A percentile compares a stretch with the other conserved stretches of the same genome.
Evolutionary conservation across 441 rosid genomes (phyloP).

Genomic region (Gossypium lobatum): DNA sequence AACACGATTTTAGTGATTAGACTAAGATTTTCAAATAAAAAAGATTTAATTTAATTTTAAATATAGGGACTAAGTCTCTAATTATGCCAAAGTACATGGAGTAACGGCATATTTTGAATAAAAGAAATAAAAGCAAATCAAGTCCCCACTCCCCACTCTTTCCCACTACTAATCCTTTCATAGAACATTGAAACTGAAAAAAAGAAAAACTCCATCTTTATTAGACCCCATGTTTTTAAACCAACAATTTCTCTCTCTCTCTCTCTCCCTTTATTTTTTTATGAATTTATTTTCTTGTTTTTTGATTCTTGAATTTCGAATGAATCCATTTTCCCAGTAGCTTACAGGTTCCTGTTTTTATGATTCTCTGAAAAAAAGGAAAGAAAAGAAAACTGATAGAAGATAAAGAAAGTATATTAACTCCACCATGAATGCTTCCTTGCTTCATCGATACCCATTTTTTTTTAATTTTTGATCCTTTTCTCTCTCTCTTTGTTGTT

Average conservation of each 20-base stretch:
- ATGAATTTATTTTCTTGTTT: neutral
- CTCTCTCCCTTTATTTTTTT: neutral
- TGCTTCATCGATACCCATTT: conserved; percentile 42
- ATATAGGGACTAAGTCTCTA: no score
- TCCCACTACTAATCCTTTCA: neutral
- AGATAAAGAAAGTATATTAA: neutral
- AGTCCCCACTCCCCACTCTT: neutral
- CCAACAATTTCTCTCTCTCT: neutral
- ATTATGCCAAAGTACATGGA: no score
- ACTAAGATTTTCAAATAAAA: no score
- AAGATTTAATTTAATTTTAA: no score
- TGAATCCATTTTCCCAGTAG: neutral
- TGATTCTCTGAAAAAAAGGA: conserved; percentile 2
- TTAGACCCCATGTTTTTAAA: conserved; percentile 3
- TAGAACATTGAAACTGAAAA: neutral
- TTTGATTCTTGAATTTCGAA: conserved; percentile 10
- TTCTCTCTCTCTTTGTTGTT: neutral
- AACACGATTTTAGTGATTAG: no score
- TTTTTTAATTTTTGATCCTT: neutral
- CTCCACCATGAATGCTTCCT: conserved; percentile 40
- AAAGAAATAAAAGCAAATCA: neutral
- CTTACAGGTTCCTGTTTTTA: neutral
- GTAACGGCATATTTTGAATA: neutral
- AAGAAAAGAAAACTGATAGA: neutral
- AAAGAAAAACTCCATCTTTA: no score